phyloP scores from a whole-genome alignment of 2,329 filamentous ascomycete genomes.

The Penicillium sp. region DNA sequence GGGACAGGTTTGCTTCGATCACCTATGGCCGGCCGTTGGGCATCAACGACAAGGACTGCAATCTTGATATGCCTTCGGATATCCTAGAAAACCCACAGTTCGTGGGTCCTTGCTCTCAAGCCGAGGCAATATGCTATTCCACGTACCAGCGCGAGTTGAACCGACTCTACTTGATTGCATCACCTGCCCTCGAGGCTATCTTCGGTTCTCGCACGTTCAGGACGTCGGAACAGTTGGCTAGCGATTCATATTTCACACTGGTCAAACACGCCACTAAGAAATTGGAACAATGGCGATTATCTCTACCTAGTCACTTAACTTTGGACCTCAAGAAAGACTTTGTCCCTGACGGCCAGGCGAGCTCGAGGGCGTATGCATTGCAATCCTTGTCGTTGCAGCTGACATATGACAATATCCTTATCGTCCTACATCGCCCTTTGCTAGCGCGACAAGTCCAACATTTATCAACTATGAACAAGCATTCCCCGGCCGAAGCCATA shows the following conservation, averaged over 20 bases:
- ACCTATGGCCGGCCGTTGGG: neutral
- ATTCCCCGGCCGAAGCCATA: no score
- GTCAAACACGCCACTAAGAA: neutral
- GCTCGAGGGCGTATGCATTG: no score
- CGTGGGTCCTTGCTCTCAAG: no score
- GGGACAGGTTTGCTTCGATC: neutral
- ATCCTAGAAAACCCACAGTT: neutral
- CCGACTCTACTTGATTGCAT: neutral
- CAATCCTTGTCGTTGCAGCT: no score
- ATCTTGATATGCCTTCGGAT: neutral
- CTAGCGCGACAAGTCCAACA: no score
- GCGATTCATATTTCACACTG: neutral
- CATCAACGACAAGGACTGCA: neutral
- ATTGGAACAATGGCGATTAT: no score
- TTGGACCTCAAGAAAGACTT: neutral
- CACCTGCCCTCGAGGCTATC: neutral
- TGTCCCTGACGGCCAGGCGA: no score
- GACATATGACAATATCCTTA: no score
- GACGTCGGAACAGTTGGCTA: neutral
- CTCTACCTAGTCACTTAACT: neutral
- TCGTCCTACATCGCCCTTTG: no score
- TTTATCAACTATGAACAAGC: no score
- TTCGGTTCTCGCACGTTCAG: neutral
- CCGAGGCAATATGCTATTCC: neutral
- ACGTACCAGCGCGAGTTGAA: neutral